Evolutionary conservation across 2,329 filamentous ascomycete genomes (phyloP).

Genomic region (Huntiella moniliformis): DNA sequence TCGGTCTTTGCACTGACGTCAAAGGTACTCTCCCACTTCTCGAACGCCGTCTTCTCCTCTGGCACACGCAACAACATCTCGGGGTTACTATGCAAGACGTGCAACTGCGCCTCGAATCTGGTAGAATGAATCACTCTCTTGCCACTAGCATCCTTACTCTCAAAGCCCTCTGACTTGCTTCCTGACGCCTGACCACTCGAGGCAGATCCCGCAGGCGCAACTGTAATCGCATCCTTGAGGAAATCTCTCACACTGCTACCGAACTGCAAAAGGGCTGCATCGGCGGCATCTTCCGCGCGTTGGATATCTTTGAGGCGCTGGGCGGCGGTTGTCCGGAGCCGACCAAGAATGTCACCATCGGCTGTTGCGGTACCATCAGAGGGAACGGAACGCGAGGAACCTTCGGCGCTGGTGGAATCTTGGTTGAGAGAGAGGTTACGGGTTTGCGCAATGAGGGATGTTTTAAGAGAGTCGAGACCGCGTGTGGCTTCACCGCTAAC

Average conservation of each 20-base stretch:
- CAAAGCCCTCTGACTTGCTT: conserved; percentile 58
- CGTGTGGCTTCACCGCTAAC: conserved; percentile 68
- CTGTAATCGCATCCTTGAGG: conserved; percentile 72
- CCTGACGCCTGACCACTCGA: conserved; percentile 27
- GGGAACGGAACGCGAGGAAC: conserved; percentile 15
- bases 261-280: conserved; percentile 84
- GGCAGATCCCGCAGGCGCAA: conserved; percentile 49
- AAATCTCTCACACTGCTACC: conserved; percentile 80
- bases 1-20: conserved; percentile 70
- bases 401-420: conserved; percentile 13
- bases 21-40: conserved; percentile 54
- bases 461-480: conserved; percentile 52
- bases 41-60: conserved; percentile 48
- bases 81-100: conserved; percentile 75
- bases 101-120: conserved; percentile 83
- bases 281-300: conserved; percentile 82
- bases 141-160: conserved; percentile 76
- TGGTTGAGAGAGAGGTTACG: conserved; percentile 50
- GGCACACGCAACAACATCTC: conserved; percentile 76
- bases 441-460: conserved; percentile 52
- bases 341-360: conserved; percentile 51
- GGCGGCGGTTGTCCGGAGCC: conserved; percentile 57
- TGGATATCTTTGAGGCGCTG: conserved; percentile 79
- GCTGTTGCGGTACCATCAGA: conserved; percentile 19
- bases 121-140: conserved; percentile 91